phyloP scores from a whole-genome alignment of 805 yeast genomes.

The Spathaspora passalidarum region DNA sequence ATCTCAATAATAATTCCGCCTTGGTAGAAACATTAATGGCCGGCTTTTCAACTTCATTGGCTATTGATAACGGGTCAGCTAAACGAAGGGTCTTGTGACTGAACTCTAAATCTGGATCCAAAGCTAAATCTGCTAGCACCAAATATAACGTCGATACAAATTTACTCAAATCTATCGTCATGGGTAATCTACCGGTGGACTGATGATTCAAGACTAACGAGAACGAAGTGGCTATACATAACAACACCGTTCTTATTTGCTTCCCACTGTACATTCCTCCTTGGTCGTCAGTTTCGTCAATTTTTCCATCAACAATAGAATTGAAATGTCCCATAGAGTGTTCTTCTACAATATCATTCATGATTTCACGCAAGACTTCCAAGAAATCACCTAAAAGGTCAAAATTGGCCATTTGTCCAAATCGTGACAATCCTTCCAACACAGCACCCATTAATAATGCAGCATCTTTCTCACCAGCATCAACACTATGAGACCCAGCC shows the following conservation, averaged over 20 bases:
- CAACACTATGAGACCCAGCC: constrained; percentile 30
- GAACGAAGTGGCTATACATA: constrained; percentile 88
- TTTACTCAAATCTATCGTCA: constrained; percentile 66
- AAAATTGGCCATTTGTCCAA: constrained; percentile 89
- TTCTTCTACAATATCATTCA: constrained; percentile 49
- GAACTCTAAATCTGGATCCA: constrained; percentile 83
- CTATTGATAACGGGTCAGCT: constrained; percentile 63
- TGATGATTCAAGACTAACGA: constrained; percentile 76
- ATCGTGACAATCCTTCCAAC: constrained; percentile 85
- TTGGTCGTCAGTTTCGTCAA: constrained; percentile 18
- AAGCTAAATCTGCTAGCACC: constrained; percentile 61
- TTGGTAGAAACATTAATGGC: constrained; percentile 86
- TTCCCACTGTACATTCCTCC: constrained; percentile 31
- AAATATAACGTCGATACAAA: constrained; percentile 76
- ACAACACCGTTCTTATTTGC: constrained; percentile 67
- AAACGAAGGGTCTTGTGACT: constrained; percentile 77
- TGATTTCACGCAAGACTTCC: constrained; percentile 82
- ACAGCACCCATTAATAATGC: constrained; percentile 70
- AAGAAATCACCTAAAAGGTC: constrained; percentile 91
- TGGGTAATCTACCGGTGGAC: constrained; percentile 54
- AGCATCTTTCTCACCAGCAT: constrained; percentile 45
- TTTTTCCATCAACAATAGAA: constrained; percentile 9
- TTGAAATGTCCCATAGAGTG: constrained; percentile 24
- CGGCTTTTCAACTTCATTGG: constrained; percentile 48
- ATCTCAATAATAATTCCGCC: constrained; percentile 74